Evolutionary conservation across 1,139 yeast genomes (phyloP), one percentile per base, ranked within the genome.

Genomic region (Protomyces arabidopsidicola): DNA sequence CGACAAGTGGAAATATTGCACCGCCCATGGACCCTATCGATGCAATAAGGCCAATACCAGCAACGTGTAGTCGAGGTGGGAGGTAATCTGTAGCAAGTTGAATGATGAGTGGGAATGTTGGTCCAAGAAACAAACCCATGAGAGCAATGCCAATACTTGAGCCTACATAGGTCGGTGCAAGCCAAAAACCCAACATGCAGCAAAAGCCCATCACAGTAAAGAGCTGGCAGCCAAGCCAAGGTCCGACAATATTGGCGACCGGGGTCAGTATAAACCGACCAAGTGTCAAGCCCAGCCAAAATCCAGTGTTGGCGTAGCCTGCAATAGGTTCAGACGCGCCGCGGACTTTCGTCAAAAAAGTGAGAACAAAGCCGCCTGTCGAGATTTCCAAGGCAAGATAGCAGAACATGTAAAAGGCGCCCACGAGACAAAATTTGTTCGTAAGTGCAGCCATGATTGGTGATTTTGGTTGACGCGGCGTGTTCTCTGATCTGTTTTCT

Each of bases 1-100:
- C 45, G 53, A 60, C 45, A 10, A 60, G 66, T 71, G 77, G 91
- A 10, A 88, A 69, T 0, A 83, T 79, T 0, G 95, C 95, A 10
- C 87, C 89, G 1, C 95, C 95, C 12, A 87, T 84, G 3, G 91
- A 90, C 3, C 95, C 95, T 67, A 88, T 74, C 0, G 95, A 90
- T 63, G 91, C 85, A 24, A 87, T 83, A 62, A 88, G 79, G 0
- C 96, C 95, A 5, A 89, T 80, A 0, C 90, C 93, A 8, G 84
- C 76, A 9, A 88, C 82, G 66, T 88, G 90, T 64, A 80, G 75
- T 57, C 79, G 79, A 31, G 77, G 75, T 0, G 96, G 96, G 53
- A 89, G 73, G 1, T 84, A 76, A 59, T 84, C 83, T 60, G 87
- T 75, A 3, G 90, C 79, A 5, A 87, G 80, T 12, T 87, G 82